Evolutionary conservation across 768 basidiomycete species (phyloP), one percentile per base, ranked within the genome.

Genomic region (Lactifluus piperatus): DNA sequence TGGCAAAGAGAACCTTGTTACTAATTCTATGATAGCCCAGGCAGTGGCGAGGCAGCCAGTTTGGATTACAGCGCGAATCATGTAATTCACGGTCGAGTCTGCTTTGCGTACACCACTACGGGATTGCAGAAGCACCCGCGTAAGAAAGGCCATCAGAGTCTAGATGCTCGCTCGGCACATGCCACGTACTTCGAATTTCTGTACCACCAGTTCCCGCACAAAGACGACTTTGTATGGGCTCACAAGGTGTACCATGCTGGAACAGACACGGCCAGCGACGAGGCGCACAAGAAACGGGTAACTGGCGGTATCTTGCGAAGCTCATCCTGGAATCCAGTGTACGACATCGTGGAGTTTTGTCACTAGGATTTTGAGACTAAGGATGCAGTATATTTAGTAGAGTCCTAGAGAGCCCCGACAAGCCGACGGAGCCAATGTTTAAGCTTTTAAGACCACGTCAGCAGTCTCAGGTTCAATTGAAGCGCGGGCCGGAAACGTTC

Each of bases 291-390:
- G 56, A 84, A 82, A 32, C 91, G 82, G 5, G 91, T 92, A 37
- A 94, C 85, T 34, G 86, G 86, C 0, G 91, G 91, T 1, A 93
- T 88, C 74, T 90, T 91, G 65, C 77, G 81, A 53, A 92, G 71
- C 73, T 91, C 86, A 46, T 69, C 69, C 67, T 63, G 56, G 62
- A 73, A 68, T 16, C 59, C 65, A 5, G 69, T 51, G 46, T 65
- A 52, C 10, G 65, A 54, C 65, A 66, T 66, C 14, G 37, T 18
- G 11, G 18, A 20, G n/a, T n/a, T n/a, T n/a, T n/a, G n/a, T n/a
- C n/a, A 45, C 14, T 20, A n/a, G n/a, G 22, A 22, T 2, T 18
- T 54, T 54, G 30, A 1, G 16, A 32, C 18, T 14, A 41, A n/a
- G 27, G 34, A 24, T n/a, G 24, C 16, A 30, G 16, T 55, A 55